Evolutionary conservation across 805 yeast genomes (phyloP).

Genomic region (Candida pseudofarinosa): DNA sequence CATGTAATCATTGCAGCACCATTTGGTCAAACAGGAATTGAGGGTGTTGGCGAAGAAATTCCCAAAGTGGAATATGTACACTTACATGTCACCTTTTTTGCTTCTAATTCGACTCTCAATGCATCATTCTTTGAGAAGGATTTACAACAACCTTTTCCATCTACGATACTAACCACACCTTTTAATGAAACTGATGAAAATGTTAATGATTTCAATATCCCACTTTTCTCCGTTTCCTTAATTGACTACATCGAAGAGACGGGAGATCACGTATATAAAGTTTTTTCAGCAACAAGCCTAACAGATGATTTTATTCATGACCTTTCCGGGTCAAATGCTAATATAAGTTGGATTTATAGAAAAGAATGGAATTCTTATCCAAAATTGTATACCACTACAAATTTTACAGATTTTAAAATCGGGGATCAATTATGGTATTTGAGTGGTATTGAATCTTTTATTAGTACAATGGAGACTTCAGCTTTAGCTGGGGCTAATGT

Average conservation of each 20-base stretch:
- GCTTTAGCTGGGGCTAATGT: conserved; percentile 48
- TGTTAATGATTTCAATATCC: conserved; percentile 1
- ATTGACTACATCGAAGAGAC: conserved; percentile 21
- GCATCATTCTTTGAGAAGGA: conserved; percentile 11
- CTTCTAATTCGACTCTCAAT: conserved; percentile 14
- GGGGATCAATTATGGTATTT: conserved; percentile 37
- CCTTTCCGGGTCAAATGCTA: not conserved
- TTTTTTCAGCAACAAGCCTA: conserved; percentile 25
- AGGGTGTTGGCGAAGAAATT: conserved; percentile 1
- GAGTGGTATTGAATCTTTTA: conserved; percentile 43
- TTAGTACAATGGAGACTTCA: conserved; percentile 51
- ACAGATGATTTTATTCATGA: not conserved
- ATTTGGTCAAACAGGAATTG: conserved; percentile 23
- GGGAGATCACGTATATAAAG: conserved; percentile 36
- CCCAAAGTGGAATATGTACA: conserved; percentile 31
- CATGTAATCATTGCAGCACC: conserved; percentile 46
- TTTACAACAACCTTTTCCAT: conserved; percentile 14
- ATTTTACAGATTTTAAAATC: conserved; percentile 25
- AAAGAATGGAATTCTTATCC: conserved; percentile 47
- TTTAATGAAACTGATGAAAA: conserved; percentile 3
- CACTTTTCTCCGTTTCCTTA: conserved; percentile 32
- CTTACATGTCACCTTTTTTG: conserved; percentile 36
- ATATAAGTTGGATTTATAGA: conserved; percentile 2
- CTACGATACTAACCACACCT: conserved; percentile 19
- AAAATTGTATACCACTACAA: conserved; percentile 22